Evolutionary conservation across 1,284 basidiomycete species (phyloP), one percentile per base, ranked within the genome.

Genomic region (Pseudozyma tsukubaensis): DNA sequence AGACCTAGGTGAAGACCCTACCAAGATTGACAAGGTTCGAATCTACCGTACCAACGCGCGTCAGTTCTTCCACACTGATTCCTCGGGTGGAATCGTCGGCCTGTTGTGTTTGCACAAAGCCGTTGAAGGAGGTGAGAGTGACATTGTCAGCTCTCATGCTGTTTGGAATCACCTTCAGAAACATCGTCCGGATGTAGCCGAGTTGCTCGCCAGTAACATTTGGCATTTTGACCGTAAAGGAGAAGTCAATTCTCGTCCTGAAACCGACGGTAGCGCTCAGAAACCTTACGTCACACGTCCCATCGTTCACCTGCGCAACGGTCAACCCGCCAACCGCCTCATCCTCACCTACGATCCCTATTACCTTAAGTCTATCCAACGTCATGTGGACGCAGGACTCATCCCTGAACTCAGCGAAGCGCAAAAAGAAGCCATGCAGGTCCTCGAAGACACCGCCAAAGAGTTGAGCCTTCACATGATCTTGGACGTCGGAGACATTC

Each of bases 81-180:
- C 67, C 4, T 70, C 68, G 36, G 78, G 76, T 36, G 85, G 85
- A 32, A 79, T 86, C 18, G 84, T 86, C 55, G 86, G 86, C 6
- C 78, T 87, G 4, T 81, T 86, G 16, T 87, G 86, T 53, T 83
- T 87, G 13, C 83, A 85, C 77, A 83, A 82, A 49, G 85, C 86
- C 1, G 80, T 83, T 48, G 84, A 86, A 65, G 86, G 86, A 1
- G 86, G 86, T 47, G 86, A 87, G 62, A 79, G 74, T 24, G 86
- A 87, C 70, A 85, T 87, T 42, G 86, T 85, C 24, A 86, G 85
- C 0, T 78, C 85, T 1, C 86, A 87, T 63, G 67, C 83, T 21
- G 64, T 87, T 11, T 87, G 84, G 85, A 87, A 87, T 77, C 81
- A 83, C 8, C 73, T 87, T 1, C 86, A 86, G 73, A 65, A 59